Conservation (phyloP, 371 early-diverging fungal species). For the Circinella minor region DNA sequence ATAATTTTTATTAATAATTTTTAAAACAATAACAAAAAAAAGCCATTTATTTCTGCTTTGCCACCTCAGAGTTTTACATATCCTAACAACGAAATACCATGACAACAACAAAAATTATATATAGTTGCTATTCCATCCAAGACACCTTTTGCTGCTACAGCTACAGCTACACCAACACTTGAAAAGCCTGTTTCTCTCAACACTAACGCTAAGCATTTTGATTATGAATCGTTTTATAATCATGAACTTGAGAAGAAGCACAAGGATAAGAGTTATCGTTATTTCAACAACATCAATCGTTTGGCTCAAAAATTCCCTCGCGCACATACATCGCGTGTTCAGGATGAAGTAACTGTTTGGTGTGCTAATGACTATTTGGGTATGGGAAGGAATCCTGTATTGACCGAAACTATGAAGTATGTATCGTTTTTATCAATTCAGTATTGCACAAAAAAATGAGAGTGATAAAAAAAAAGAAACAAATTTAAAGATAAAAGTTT, state of each 20-base stretch:
- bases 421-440: constrained; percentile 7
- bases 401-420: constrained; percentile 90
- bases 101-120: not conserved
- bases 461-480: too few relatives aligned
- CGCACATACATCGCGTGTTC: constrained; percentile 89
- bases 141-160: constrained; percentile 3
- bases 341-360: constrained; percentile 96
- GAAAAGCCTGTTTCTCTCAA: constrained; percentile 45
- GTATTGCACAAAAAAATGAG: too few relatives aligned
- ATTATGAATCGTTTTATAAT: constrained; percentile 89
- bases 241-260: constrained; percentile 93
- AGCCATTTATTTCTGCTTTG: not conserved
- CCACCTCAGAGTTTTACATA: not conserved
- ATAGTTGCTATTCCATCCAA: not conserved
- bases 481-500: too few relatives aligned
- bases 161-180: not conserved
- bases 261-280: constrained; percentile 95
- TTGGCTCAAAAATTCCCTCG: constrained; percentile 90
- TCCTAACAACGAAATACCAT: not conserved
- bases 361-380: constrained; percentile 99
- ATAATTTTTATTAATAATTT: constrained; percentile 10
- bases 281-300: constrained; percentile 99
- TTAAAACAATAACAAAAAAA: constrained; percentile 18
- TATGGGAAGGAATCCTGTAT: constrained; percentile 88
- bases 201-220: constrained; percentile 66